Evolutionary conservation across 371 early-diverging fungal genomes (phyloP).

Genomic region (Parasitella parasitica): DNA sequence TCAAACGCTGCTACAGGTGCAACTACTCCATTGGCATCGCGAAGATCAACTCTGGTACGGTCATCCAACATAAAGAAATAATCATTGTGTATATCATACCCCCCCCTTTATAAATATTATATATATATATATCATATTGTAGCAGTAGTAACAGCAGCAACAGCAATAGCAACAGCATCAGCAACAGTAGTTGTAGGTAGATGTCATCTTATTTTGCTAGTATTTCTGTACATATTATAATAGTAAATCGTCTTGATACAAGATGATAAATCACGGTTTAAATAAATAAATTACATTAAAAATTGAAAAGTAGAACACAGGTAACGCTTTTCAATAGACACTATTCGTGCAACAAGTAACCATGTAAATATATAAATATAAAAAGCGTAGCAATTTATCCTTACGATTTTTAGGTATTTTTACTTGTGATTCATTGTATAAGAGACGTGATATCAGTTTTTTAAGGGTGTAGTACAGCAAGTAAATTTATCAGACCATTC

Average conservation of each 20-base stretch:
- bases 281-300: not conserved
- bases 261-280: not conserved
- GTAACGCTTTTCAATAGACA: not conserved
- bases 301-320: too few species aligned
- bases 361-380: not conserved
- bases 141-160: too few species aligned
- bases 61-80: not conserved
- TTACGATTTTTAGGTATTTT: conserved; percentile 1
- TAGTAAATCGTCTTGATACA: not conserved
- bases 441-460: not conserved
- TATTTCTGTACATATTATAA: not conserved
- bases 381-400: too few species aligned
- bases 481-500: conserved; percentile 1
- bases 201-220: not conserved
- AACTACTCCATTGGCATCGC: not conserved
- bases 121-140: not conserved
- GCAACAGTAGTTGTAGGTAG: not conserved
- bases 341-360: not conserved
- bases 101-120: not conserved
- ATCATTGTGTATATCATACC: not conserved
- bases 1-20: not conserved
- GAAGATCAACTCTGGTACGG: not conserved
- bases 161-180: too few species aligned
- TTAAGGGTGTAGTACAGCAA: conserved; percentile 1
- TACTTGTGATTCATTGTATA: too few species aligned